Evolutionary conservation across 192 early-diverging fungal species (phyloP).

Genomic region (Gigaspora rosea): DNA sequence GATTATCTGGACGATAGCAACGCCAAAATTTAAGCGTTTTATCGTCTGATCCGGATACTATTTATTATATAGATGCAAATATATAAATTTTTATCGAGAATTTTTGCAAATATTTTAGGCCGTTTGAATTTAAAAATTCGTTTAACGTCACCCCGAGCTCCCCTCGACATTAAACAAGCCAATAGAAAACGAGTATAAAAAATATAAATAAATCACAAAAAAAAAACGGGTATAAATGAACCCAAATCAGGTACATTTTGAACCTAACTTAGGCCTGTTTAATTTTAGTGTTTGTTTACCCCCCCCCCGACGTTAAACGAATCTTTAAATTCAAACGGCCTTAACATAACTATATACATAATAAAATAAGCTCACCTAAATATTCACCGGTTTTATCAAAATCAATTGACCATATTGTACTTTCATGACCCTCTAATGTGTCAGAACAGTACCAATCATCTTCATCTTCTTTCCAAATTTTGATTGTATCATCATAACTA

Average conservation of each 20-base stretch:
- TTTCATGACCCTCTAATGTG: constrained; percentile 80
- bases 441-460: constrained; percentile 96
- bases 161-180: no score
- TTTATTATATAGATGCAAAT: constrained; percentile 3
- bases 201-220: no score
- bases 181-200: no score
- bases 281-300: no score
- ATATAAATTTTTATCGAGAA: not conserved
- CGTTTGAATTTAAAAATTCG: no score
- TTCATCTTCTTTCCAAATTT: constrained; percentile 91
- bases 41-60: constrained; percentile 88
- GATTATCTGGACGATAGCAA: constrained; percentile 48
- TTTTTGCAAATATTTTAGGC: not conserved
- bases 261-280: no score
- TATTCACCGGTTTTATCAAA: constrained; percentile 71
- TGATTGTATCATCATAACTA: constrained; percentile 93
- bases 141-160: no score
- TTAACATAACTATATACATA: not conserved
- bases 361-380: constrained; percentile 38
- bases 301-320: no score
- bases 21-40: constrained; percentile 82
- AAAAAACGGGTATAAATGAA: no score
- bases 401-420: constrained; percentile 93
- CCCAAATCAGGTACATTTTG: no score
- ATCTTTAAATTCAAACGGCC: no score